Conservation (phyloP, 352 stramenopile genomes). For the Globisporangium acanthophoron region DNA sequence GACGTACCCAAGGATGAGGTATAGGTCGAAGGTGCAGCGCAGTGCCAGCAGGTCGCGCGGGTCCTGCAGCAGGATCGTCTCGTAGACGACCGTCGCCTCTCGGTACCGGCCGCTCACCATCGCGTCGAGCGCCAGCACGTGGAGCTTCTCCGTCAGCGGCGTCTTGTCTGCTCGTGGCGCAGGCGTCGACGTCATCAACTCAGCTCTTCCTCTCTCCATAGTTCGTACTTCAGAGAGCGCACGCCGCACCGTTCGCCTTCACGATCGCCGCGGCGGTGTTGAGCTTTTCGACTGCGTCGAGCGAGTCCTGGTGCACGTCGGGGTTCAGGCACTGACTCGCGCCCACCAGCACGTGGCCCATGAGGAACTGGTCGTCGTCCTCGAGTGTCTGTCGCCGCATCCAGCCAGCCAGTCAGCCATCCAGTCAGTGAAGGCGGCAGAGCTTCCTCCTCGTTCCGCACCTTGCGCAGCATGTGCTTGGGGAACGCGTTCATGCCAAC, state of each 20-base stretch:
- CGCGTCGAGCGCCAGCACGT: conserved; percentile 64
- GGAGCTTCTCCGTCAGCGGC: conserved; percentile 53
- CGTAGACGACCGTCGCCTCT: conserved; percentile 68
- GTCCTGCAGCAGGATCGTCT: conserved; percentile 72
- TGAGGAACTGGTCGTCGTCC: conserved; percentile 61
- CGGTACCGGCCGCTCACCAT: conserved; percentile 61
- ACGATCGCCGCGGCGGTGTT: conserved; percentile 27
- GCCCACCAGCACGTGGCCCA: conserved; percentile 80
- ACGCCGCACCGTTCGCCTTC: conserved; percentile 24
- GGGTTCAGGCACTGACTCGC: conserved; percentile 65
- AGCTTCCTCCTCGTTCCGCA: background rate
- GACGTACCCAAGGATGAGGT: conserved; percentile 64
- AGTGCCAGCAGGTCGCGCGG: conserved; percentile 65
- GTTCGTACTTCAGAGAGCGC: background rate
- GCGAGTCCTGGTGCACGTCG: conserved; percentile 54
- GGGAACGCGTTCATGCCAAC: conserved; percentile 77
- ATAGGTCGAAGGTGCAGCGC: conserved; percentile 76
- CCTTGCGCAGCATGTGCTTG: conserved; percentile 66
- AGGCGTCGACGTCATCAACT: background rate
- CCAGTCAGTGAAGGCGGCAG: background rate
- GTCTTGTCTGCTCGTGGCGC: conserved; percentile 9
- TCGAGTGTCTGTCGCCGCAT: conserved; percentile 27
- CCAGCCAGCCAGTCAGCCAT: background rate
- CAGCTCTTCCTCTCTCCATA: background rate
- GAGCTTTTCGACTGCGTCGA: conserved; percentile 40